Evolutionary conservation across 2,329 filamentous ascomycete genomes (phyloP), one percentile per base, ranked within the genome.

Genomic region (Aspergillus versicolor): DNA sequence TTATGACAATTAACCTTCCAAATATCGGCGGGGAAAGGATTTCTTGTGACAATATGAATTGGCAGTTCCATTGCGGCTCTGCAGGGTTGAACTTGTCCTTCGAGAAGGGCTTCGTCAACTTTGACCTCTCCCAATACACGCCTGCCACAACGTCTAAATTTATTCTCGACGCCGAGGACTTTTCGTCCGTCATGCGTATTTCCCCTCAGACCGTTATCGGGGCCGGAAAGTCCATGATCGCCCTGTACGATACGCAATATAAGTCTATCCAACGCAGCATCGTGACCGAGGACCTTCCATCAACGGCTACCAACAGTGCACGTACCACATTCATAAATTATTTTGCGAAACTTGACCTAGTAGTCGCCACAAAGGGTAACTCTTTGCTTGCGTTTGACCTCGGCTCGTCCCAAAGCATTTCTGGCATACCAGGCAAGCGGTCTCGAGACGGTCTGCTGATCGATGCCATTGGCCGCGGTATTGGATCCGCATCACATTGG

Each of bases 171-270:
- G 62, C 71, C 30, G 73, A 75, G 34, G 55, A 64, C 4, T 75
- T 77, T 45, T 74, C 72, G 1, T 79, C 76, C 2, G 62, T 76
- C 32, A 72, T 78, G 69, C 75, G 76, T 30, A 68, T 78, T 42
- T 77, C 77, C 5, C 68, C 75, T 5, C 72, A 75, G 45, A 73
- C 73, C 13, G 70, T 79, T 12, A 75, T 79, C 51, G 75, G 68
- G 8, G 74, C 74, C 8, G 73, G 70, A 22, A 65, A 74, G 40
- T 76, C 75, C 15, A 65, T 73, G n/a, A 64, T 81, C 22, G 75
- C 73, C 2, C 62, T 80, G 6, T 77, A 79, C 53, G 77, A 80
- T 61, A 74, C 77, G n/a, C 74, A 77, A 47, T 80, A 77, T 61
- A 71, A 75, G 59, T 78, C 78, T 1, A 67, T 79, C 13, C 77